These are phyloP conservation scores for Trichophyton mentagrophytes DNA, from an alignment of 2,329 filamentous ascomycete species.

Conservation along the genomic window DNA sequence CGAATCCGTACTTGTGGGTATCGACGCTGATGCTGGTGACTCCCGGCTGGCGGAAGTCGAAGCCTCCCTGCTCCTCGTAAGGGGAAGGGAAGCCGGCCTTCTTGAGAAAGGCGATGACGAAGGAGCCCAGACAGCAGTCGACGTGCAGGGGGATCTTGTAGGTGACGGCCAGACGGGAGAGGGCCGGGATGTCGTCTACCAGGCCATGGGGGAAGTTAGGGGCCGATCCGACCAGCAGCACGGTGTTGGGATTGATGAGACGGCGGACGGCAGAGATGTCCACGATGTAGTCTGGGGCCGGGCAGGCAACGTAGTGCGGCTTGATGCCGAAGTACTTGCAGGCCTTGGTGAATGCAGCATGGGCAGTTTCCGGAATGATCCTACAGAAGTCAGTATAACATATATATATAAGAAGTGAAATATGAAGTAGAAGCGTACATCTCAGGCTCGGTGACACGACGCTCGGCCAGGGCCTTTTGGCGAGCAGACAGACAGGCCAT, in stretches of 20 bases:
- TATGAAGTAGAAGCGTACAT: slow-evolving; percentile 49
- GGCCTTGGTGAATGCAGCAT: slow-evolving; percentile 94
- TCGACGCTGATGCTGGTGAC: slow-evolving; percentile 94
- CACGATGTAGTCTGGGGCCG: slow-evolving; percentile 73
- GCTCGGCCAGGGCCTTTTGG: slow-evolving; percentile 75
- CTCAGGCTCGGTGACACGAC: slow-evolving; percentile 81
- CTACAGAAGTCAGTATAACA: slow-evolving; percentile 29
- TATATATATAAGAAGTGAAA: background rate
- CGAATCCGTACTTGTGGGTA: slow-evolving; percentile 98
- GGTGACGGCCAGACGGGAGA: slow-evolving; percentile 70
- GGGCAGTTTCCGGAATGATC: slow-evolving; percentile 87
- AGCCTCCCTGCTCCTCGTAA: slow-evolving; percentile 57
- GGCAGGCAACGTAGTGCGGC: slow-evolving; percentile 74
- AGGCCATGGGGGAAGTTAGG: slow-evolving; percentile 98
- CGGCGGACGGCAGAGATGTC: slow-evolving; percentile 64
- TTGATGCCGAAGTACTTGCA: slow-evolving; percentile 95
- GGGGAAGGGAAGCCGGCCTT: slow-evolving; percentile 66
- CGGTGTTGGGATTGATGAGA: slow-evolving; percentile 85
- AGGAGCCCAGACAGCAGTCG: slow-evolving; percentile 93
- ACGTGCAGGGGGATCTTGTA: slow-evolving; percentile 82
- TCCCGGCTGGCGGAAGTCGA: slow-evolving; percentile 87
- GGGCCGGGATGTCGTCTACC: slow-evolving; percentile 79
- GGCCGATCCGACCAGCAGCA: slow-evolving; percentile 84
- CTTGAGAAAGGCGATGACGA: slow-evolving; percentile 82
- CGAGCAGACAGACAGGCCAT: slow-evolving; percentile 88